Base-by-base conservation (phyloP, 2,329 filamentous ascomycete species). In the Paecilomyces niveus region DNA sequence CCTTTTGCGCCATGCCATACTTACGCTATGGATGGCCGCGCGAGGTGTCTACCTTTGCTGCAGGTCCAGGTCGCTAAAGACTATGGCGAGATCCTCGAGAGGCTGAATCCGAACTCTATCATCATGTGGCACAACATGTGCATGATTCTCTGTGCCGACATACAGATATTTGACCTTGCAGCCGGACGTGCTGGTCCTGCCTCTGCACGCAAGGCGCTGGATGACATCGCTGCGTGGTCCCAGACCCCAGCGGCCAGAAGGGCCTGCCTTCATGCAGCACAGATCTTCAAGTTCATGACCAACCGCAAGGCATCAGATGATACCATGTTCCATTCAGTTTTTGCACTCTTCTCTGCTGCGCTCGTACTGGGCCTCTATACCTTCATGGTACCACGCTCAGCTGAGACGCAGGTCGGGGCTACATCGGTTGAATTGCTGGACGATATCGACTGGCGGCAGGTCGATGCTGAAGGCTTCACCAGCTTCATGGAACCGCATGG, bases 111-210 rank as follows among this genome's bases (percentile, higher is more conserved):
- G 2, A 83, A 83, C 54, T 78, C 78, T 3, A 66, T 78, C 1
- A 72, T 82, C 3, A 74, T 81, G 39, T 83, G 81, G 81, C 80
- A 83, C 61, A 76, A 78, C 51, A 76, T 81, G 56, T 81, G 78
- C 62, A 80, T 82, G 74, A 77, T 76, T 62, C 72, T 83, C 2
- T 78, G 79, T 0, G 76, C 80, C 3, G 81, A 83, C 57, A 75
- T 81, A 8, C 78, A 80, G 54, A 77, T 81, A 29, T 83, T 83
- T 58, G 79, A 83, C 57, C 68, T 81, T 15, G 80, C 80, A 4
- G 80, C 80, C 10, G 80, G 80, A 4, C 78, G 80, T 45, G 71
- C 75, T 3, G 81, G 80, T 2, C 74, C 80, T 0, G 70, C 62
- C 2, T 75, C 78, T 13, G 81, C 79, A 5, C 73, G 75, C 3